Evolutionary conservation across 208 protist genomes (phyloP).

Genomic region (Leishmania amazonensis): DNA sequence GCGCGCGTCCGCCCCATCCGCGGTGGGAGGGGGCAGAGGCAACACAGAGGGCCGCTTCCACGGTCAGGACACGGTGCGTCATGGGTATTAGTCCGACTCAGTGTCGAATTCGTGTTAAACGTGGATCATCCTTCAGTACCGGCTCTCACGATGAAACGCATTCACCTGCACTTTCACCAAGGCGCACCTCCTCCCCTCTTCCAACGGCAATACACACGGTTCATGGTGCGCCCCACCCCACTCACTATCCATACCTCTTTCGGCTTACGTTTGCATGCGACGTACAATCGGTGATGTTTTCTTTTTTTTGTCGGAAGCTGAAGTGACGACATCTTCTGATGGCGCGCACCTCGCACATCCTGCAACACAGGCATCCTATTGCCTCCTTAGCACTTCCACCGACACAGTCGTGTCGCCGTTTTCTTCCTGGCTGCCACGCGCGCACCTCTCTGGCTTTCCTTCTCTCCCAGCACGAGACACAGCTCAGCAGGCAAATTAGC

Average conservation of each 20-base stretch:
- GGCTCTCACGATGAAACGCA: not conserved
- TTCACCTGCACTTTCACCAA: not conserved
- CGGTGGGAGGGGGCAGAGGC: not conserved
- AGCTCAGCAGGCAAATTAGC: not conserved
- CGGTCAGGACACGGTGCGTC: slow-evolving; percentile 41
- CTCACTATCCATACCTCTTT: slow-evolving; percentile 44
- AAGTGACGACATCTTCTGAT: not conserved
- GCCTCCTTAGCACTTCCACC: not conserved
- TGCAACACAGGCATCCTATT: not conserved
- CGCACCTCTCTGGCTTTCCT: not conserved
- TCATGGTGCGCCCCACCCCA: no score
- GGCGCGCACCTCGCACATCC: not conserved
- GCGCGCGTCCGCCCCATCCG: not conserved
- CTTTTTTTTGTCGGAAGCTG: not conserved
- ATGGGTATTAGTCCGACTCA: slow-evolving; percentile 36
- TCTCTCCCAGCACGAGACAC: not conserved
- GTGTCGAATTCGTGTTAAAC: slow-evolving; percentile 49
- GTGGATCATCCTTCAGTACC: slow-evolving; percentile 29
- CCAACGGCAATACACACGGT: not conserved
- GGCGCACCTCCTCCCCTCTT: not conserved
- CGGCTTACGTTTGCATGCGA: slow-evolving; percentile 48
- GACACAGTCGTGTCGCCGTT: not conserved
- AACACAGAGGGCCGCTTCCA: slow-evolving; percentile 16
- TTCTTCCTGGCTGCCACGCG: not conserved
- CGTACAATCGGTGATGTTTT: slow-evolving; percentile 26